Percentiles rank a stretch among this genome's conserved stretches.
Conservation (phyloP, 495 filamentous ascomycete species). For the Talaromyces thailandensis region DNA sequence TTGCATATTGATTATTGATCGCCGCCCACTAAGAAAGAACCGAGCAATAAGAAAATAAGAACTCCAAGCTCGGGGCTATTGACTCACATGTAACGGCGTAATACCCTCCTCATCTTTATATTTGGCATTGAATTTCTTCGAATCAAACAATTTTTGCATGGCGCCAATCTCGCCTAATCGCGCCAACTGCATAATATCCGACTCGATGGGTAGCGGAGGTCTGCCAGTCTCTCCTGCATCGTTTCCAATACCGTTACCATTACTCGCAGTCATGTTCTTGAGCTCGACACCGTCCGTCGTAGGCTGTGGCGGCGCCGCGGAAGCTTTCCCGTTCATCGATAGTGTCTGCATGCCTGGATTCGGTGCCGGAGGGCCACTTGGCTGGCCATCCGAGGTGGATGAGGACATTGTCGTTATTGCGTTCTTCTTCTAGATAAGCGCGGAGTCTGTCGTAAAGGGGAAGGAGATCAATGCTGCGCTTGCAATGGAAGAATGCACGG, state of each 20-base stretch:
- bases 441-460: neutral
- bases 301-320: slow-evolving; percentile 49
- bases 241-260: slow-evolving; percentile 6
- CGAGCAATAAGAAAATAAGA: slow-evolving; percentile 5
- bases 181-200: slow-evolving; percentile 94
- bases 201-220: slow-evolving; percentile 49
- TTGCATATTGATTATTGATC: slow-evolving; percentile 96
- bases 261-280: slow-evolving; percentile 46
- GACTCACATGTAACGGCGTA: slow-evolving; percentile 84
- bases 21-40: slow-evolving; percentile 73
- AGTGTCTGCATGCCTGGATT: slow-evolving; percentile 20
- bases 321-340: slow-evolving; percentile 43
- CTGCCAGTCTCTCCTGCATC: slow-evolving; percentile 17
- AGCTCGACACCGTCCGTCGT: slow-evolving; percentile 56
- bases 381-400: slow-evolving; percentile 16
- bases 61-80: neutral
- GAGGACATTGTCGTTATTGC: neutral
- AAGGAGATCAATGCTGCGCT: neutral
- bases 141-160: slow-evolving; percentile 83
- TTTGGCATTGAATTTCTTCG: slow-evolving; percentile 67
- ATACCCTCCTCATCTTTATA: slow-evolving; percentile 86
- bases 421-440: neutral
- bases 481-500: neutral
- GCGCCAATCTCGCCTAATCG: slow-evolving; percentile 74
- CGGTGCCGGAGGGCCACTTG: slow-evolving; percentile 17